Base-by-base conservation (phyloP, 139 green algal species). In the Coelastrella sp. region DNA sequence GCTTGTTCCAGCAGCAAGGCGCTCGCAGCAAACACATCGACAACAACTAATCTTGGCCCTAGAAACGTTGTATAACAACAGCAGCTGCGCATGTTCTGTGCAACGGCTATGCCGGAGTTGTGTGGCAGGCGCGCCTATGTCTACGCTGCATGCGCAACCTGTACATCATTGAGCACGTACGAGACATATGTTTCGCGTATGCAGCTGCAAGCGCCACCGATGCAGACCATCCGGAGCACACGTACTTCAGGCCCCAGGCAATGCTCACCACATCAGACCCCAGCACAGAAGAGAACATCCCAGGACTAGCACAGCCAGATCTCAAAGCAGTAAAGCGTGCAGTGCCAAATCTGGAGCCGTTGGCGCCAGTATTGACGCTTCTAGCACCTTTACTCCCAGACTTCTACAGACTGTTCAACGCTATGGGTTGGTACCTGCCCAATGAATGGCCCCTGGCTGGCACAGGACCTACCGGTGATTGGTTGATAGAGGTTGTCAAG, bases 261-360 rank as follows among this genome's bases (percentile, higher is more conserved):
- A n/a, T 58, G 22, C 17, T 76, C 3, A 75, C 60, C 58, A 19
- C 57, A n/a, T 76, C 54, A 19, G 81, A 86, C 61, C 14, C 6
- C 60, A 66, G 32, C 19, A 86, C 81, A 23, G 60, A 86, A 4
- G 60, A 19, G 13, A 59, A 86, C 81, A 86, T 86, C 61, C 81
- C 81, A 23, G 81, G 81, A 17, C 57, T 86, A 11, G 22, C 61
- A 32, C 61, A 59, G 8, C 8, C 22, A 13, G 61, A 86, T 56
- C 7, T 86, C 47, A 56, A 23, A 59, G 81, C 81, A 66, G 81
- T 86, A 2, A 22, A 86, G n/a, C 22, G 23, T 11, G 81, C 81
- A 13, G 64, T 75, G 4, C 81, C 81, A 22, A 64, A 76, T 22
- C 20, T 86, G 5, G 81, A 86, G 19, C n/a, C 68, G 5, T 13